A percentile compares a stretch with the other conserved stretches of the same genome.
These are phyloP conservation scores for Decorospora gaudefroyi DNA, from an alignment of 2,329 filamentous ascomycete species.

Conservation along the genomic window DNA sequence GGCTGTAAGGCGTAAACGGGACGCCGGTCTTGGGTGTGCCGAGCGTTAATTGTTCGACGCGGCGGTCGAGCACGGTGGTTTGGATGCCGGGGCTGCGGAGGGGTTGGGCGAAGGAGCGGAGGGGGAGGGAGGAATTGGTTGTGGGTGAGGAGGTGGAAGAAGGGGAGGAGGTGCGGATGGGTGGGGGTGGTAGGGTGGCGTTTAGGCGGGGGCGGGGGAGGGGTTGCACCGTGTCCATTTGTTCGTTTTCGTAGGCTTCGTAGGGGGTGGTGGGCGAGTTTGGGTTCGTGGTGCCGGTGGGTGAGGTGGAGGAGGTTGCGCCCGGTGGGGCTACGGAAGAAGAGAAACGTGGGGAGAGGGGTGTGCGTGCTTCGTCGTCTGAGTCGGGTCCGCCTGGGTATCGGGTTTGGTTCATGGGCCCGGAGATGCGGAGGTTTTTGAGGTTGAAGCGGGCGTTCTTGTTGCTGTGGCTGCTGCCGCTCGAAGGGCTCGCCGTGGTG, in stretches of 20 bases:
- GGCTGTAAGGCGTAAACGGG: slow-evolving; percentile 73
- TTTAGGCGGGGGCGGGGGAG: slow-evolving; percentile 44
- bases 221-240: slow-evolving; percentile 44
- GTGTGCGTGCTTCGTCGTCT: slow-evolving; percentile 56
- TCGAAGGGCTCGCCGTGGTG: too few relatives aligned
- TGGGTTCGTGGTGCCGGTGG: slow-evolving; percentile 54
- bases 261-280: slow-evolving; percentile 41
- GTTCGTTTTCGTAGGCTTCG: slow-evolving; percentile 44
- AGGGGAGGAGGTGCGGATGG: slow-evolving; percentile 13
- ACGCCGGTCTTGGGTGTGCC: slow-evolving; percentile 60
- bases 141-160: slow-evolving; percentile 10
- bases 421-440: slow-evolving; percentile 62
- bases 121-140: slow-evolving; percentile 36
- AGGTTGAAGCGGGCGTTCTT: slow-evolving; percentile 53
- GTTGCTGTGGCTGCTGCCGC: slow-evolving; percentile 40
- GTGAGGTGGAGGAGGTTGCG: slow-evolving; percentile 56
- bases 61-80: slow-evolving; percentile 52
- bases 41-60: slow-evolving; percentile 36
- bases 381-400: slow-evolving; percentile 48
- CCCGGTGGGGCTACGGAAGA: too few relatives aligned
- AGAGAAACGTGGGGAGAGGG: slow-evolving; percentile 61
- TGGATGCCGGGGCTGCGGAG: slow-evolving; percentile 44
- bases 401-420: slow-evolving; percentile 57
- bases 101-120: slow-evolving; percentile 40
- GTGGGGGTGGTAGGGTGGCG: slow-evolving; percentile 23